phyloP scores from a whole-genome alignment of 306 rosid species.

The Canavalia gladiata region DNA sequence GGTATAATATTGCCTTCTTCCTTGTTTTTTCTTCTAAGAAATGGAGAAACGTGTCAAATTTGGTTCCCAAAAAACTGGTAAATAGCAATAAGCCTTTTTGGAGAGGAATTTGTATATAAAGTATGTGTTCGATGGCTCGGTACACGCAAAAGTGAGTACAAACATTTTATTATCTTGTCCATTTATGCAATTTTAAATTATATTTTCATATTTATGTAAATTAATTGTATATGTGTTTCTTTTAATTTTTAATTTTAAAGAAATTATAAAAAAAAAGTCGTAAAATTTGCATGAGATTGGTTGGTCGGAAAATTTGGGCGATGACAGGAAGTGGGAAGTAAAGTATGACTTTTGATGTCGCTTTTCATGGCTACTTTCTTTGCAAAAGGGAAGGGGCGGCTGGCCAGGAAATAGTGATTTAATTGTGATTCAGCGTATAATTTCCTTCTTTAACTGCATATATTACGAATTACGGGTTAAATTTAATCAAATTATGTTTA shows the following conservation, averaged over 20 bases:
- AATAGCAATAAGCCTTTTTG: neutral
- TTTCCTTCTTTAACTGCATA: neutral
- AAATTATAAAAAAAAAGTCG: too few relatives aligned
- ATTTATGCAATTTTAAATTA: neutral
- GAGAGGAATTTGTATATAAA: neutral
- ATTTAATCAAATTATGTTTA: too few relatives aligned
- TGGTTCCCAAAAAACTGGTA: neutral
- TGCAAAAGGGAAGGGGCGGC: neutral
- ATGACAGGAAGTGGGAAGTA: neutral
- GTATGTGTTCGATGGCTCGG: neutral
- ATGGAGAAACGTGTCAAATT: slow-evolving; percentile 24
- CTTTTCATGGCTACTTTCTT: neutral
- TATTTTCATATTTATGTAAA: neutral
- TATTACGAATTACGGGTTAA: neutral
- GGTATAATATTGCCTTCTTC: neutral
- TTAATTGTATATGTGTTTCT: neutral
- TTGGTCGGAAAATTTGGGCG: neutral
- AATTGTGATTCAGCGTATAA: neutral
- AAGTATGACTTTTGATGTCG: slow-evolving; percentile 14
- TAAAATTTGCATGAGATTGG: neutral
- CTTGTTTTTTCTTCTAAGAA: neutral
- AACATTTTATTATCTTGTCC: neutral
- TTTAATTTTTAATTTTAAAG: neutral
- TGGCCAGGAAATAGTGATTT: neutral
- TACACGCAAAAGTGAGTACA: too few relatives aligned